phyloP scores from a whole-genome alignment of 768 basidiomycete genomes.

The Mycena galericulata region DNA sequence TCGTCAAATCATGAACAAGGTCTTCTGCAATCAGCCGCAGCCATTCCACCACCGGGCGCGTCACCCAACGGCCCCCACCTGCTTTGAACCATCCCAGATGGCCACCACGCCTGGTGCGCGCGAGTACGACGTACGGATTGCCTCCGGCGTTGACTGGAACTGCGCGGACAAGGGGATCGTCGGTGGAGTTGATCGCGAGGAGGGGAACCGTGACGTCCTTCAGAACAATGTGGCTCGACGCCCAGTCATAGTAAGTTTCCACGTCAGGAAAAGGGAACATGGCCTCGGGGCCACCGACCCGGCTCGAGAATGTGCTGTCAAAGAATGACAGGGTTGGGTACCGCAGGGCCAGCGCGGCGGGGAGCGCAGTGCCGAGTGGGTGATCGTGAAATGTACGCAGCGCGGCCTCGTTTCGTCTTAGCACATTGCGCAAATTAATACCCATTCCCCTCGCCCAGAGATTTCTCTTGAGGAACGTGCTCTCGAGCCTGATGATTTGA shows the following conservation, averaged over 20 bases:
- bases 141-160: background rate
- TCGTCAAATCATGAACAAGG: background rate
- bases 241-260: slow-evolving; percentile 7
- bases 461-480: background rate
- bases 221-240: slow-evolving; percentile 6
- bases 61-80: slow-evolving; percentile 15
- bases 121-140: slow-evolving; percentile 4
- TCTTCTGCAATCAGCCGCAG: background rate
- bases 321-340: slow-evolving; percentile 8
- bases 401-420: background rate
- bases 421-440: background rate
- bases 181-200: slow-evolving; percentile 15
- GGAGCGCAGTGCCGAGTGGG: background rate
- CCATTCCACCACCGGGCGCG: slow-evolving; percentile 8
- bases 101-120: slow-evolving; percentile 1
- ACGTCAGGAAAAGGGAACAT: slow-evolving; percentile 10
- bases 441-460: slow-evolving; percentile 19
- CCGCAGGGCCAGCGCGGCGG: background rate
- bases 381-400: slow-evolving; percentile 7
- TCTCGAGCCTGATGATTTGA: background rate
- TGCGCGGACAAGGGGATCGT: slow-evolving; percentile 10
- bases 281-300: slow-evolving; percentile 5
- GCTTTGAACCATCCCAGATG: slow-evolving; percentile 18
- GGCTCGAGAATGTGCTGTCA: slow-evolving; percentile 11
- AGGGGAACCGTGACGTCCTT: slow-evolving; percentile 4